These are phyloP conservation scores for Dacryopinax primogenitus DNA, from an alignment of 768 basidiomycete genomes.

Conservation along the genomic window DNA sequence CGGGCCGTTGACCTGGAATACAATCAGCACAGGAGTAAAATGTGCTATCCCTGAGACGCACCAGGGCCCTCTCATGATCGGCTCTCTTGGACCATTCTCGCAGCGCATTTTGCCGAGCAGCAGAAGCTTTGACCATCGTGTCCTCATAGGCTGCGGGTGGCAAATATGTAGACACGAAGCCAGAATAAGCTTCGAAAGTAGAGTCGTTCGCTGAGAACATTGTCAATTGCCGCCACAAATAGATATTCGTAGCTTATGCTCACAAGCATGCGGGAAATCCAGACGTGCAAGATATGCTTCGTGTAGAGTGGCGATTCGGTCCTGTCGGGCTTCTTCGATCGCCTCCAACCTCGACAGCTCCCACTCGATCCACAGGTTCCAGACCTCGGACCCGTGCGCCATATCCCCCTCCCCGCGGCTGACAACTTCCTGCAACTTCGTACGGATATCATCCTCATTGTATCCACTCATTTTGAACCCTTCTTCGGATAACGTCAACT, in stretches of 20 bases:
- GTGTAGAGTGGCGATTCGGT: constrained; percentile 42
- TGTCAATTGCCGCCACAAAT: constrained; percentile 2
- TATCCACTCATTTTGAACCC: constrained; percentile 29
- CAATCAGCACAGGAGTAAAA: background rate
- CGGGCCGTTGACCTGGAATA: constrained; percentile 1
- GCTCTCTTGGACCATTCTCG: constrained; percentile 56
- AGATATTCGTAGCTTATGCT: constrained; percentile 14
- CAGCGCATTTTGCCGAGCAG: constrained; percentile 46
- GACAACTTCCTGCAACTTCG: constrained; percentile 46
- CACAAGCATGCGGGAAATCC: constrained; percentile 63
- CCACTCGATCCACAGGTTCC: constrained; percentile 64
- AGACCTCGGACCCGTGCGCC: constrained; percentile 56
- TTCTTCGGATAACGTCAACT: constrained; percentile 20
- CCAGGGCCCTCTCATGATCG: constrained; percentile 45
- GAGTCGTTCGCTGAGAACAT: constrained; percentile 52
- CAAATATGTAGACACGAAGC: constrained; percentile 71
- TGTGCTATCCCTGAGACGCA: constrained; percentile 24
- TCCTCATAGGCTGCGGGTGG: constrained; percentile 65
- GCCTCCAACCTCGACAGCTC: constrained; percentile 49
- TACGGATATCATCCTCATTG: constrained; percentile 31
- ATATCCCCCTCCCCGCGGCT: constrained; percentile 48
- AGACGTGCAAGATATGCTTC: constrained; percentile 52
- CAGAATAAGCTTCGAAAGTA: constrained; percentile 74
- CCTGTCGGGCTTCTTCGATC: constrained; percentile 30
- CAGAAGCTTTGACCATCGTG: constrained; percentile 63